phyloP scores from a whole-genome alignment of 2,329 filamentous ascomycete species.

The Epichloe brachyelytri region DNA sequence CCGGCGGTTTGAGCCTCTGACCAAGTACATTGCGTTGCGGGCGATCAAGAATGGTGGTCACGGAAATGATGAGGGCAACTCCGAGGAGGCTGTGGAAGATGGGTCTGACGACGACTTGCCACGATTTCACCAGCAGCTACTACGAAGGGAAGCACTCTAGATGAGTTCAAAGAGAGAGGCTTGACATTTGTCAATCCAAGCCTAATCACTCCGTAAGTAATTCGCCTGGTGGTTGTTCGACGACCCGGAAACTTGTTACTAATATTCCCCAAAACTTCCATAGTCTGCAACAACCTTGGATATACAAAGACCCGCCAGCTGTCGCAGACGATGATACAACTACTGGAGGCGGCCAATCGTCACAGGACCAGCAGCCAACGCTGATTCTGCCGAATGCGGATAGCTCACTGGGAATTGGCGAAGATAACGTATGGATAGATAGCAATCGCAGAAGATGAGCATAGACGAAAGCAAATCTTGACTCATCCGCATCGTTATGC shows the following conservation, averaged over 20 bases:
- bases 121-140: constrained; percentile 24
- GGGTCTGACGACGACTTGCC: constrained; percentile 31
- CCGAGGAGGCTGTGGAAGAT: constrained; percentile 22
- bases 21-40: constrained; percentile 80
- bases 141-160: constrained; percentile 51
- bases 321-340: constrained; percentile 15
- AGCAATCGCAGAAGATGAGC: constrained; percentile 4
- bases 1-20: constrained; percentile 73
- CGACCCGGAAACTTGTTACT: not conserved
- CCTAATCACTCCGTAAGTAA: constrained; percentile 49
- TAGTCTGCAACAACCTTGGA: constrained; percentile 59
- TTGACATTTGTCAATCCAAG: constrained; percentile 66
- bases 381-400: constrained; percentile 22
- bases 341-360: constrained; percentile 13
- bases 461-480: not conserved
- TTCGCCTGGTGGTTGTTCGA: not conserved
- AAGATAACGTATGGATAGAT: constrained; percentile 26
- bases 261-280: not conserved
- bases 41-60: constrained; percentile 56
- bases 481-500: no score
- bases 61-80: constrained; percentile 25
- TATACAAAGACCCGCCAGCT: constrained; percentile 44
- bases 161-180: constrained; percentile 60
- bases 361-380: constrained; percentile 9
- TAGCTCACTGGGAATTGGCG: constrained; percentile 25